Evolutionary conservation across 2,329 filamentous ascomycete genomes (phyloP), one percentile per base, ranked within the genome.

Genomic region (Calonectria multiphialidica): DNA sequence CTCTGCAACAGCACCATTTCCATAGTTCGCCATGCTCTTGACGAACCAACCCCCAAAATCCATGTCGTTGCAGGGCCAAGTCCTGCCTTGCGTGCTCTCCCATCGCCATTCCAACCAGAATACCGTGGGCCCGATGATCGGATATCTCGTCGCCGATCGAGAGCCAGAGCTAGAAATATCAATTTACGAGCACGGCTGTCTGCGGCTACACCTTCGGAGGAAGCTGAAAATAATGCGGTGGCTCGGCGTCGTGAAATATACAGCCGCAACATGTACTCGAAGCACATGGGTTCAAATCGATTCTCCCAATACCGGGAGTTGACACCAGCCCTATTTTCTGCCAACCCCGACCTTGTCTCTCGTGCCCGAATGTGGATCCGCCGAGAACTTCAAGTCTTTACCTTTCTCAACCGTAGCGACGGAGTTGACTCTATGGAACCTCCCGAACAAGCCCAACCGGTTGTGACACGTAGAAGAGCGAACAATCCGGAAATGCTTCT

Each of bases 401-500:
- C 90, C 18, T 97, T 96, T 78, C 86, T 97, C 15, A 87, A 85
- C 2, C 71, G 75, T 0, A 77, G 81, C 30, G 80, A 81, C 72
- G 7, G 77, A 77, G 69, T 80, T 62, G 62, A 69, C 25, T 40
- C 71, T 13, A 55, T 71, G 9, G 9, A 65, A 10, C 57, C 45
- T 15, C 49, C 74, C 12, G 65, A 55, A 72, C 67, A 40, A 74
- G 53, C 6, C 44, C 55, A 1, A 68, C 25, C 53, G 15, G 33
- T 40, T 15, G 21, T 62, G 78, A 78, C 74, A 75, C 80, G 68
- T 66, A 80, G 76, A 25, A 74, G 90, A 47, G 89, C 89, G 6
- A 92, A 90, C 75, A 96, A 96, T 78, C 90, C 93, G 9, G 95
- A 98, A 79, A 98, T 96, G 74, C 83, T 98, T 13, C 88, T 98